Percentiles rank a stretch among this genome's conserved stretches.
Evolutionary conservation across 192 early-diverging fungal genomes (phyloP).

Genomic region (Linnemannia zychae): DNA sequence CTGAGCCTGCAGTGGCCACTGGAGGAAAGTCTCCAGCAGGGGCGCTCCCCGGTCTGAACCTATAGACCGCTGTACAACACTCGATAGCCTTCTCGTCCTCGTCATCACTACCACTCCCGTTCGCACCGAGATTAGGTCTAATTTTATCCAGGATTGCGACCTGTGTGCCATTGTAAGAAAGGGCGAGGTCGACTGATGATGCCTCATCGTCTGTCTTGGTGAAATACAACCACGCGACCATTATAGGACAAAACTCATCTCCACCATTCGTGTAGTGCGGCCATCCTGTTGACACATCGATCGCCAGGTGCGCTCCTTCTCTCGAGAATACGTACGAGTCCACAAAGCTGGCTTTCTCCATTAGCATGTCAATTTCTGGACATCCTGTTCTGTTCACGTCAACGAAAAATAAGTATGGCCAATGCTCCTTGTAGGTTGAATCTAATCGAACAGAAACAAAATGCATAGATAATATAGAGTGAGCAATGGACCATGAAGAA

Average conservation of each 20-base stretch:
- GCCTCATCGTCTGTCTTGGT: neutral
- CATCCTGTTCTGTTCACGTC: constrained; percentile 6
- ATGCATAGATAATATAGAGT: neutral
- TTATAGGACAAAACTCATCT: neutral
- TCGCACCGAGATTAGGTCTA: neutral
- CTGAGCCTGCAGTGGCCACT: neutral
- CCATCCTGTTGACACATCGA: neutral
- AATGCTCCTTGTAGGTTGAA: neutral
- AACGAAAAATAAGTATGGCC: neutral
- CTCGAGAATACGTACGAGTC: neutral
- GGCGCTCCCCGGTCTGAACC: neutral
- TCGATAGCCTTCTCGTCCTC: neutral
- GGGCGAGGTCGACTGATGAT: neutral
- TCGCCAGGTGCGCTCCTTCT: neutral
- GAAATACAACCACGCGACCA: neutral
- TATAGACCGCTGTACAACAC: neutral
- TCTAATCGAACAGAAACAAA: neutral
- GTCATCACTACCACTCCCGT: neutral
- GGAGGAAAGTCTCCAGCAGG: neutral
- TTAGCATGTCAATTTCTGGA: neutral
- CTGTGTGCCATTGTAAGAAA: neutral
- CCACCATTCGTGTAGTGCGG: neutral
- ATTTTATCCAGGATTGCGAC: neutral
- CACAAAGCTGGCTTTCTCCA: neutral
- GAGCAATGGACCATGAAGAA: neutral